Evolutionary conservation across 2,329 filamentous ascomycete species (phyloP), one percentile per base, ranked within the genome.

Genomic region (Claviceps sp.): DNA sequence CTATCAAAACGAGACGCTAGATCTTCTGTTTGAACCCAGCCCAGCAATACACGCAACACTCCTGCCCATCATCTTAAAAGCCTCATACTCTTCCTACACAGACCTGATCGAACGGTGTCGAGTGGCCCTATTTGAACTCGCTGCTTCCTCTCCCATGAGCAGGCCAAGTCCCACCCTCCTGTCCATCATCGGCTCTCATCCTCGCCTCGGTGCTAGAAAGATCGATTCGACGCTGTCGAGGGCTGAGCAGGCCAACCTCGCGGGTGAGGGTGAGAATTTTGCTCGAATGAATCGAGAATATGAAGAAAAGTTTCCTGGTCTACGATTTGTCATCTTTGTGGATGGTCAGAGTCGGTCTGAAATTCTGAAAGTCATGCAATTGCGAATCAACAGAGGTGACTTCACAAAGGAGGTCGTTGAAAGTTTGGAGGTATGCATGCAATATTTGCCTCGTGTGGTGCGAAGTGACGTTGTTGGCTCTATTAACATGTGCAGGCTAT

Each of bases 241-340:
- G n/a, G 79, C 78, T 4, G 90, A 96, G 70, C 90, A 96, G 68
- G 85, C 85, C 18, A 82, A 86, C 61, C 67, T 96, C 55, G 78
- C 84, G 52, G 75, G 72, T 0, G 72, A 72, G n/a, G 72, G 70
- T 18, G 77, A 79, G 46, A 81, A 86, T 61, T 67, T 95, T 55
- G 73, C 70, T 6, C 63, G 62, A 34, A 67, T 95, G 60, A 96
- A 96, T 63, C 68, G 67, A 11, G 79, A 87, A 66, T 96, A 95
- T 63, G 90, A 95, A 66, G 71, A 71, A n/a, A 75, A 61, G 52
- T 95, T 91, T 65, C 88, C 89, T 0, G 88, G 90, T 0, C 65
- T 96, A 63, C 76, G 85, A 67, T 96, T 94, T 72, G 88, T 95
- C 62, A 87, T 91, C 18, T 96, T 95, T 65, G 91, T 96, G 52